Percentiles rank a stretch among this genome's conserved stretches.
Conservation (phyloP, 306 rosid species). For the Prunus campanulata region DNA sequence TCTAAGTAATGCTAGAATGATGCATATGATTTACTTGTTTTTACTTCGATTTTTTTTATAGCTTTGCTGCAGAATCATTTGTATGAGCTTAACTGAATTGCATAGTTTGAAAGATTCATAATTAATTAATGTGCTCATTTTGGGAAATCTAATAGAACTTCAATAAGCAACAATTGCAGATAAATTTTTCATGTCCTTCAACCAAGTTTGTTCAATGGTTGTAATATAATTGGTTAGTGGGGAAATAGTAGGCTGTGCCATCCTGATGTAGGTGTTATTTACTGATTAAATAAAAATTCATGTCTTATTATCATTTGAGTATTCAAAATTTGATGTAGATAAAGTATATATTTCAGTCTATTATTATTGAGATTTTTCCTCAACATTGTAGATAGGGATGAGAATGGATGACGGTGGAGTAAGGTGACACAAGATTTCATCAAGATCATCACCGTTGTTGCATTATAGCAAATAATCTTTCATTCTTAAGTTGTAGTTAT, state of each 20-base stretch:
- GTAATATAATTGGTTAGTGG: background rate
- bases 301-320: no score
- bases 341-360: no score
- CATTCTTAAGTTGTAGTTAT: background rate
- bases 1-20: background rate
- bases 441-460: background rate
- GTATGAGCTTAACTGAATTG: background rate
- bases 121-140: background rate
- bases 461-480: no score
- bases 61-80: background rate
- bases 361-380: no score
- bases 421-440: background rate
- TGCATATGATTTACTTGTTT: background rate
- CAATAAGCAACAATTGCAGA: background rate
- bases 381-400: no score
- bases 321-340: no score
- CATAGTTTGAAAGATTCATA: no score
- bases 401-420: no score
- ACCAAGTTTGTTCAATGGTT: background rate
- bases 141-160: background rate
- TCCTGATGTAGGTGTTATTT: no score
- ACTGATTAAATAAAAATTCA: no score
- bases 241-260: background rate
- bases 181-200: background rate
- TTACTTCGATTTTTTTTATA: background rate